These are phyloP conservation scores for Yamadazyma oceani DNA, from an alignment of 1,139 yeast species.

Conservation along the genomic window DNA sequence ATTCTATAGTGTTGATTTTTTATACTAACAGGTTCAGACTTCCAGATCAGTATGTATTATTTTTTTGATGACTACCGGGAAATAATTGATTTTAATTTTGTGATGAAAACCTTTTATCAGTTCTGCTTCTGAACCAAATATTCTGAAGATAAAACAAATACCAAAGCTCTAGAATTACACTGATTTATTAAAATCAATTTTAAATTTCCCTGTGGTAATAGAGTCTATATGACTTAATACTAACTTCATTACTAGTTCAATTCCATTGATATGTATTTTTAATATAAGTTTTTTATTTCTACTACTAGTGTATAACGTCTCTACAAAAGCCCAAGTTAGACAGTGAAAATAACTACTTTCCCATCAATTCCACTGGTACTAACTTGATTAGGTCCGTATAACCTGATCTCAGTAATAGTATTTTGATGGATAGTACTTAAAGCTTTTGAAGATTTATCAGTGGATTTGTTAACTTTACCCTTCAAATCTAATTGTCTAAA, in stretches of 20 bases:
- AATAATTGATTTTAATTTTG: conserved; percentile 23
- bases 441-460: conserved; percentile 42
- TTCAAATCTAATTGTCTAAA: conserved; percentile 94
- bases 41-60: conserved; percentile 10
- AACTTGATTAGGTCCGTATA: conserved; percentile 50
- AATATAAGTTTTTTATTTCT: neutral
- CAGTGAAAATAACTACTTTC: conserved; percentile 66
- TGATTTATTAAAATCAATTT: conserved; percentile 6
- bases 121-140: conserved; percentile 85
- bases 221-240: too few species aligned
- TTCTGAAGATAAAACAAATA: conserved; percentile 62
- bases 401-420: conserved; percentile 74
- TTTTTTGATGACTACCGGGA: too few species aligned
- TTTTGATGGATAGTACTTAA: conserved; percentile 87
- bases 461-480: conserved; percentile 62
- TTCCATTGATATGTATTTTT: neutral
- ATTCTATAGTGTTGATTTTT: too few species aligned
- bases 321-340: conserved; percentile 8
- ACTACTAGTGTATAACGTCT: too few species aligned
- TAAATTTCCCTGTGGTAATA: too few species aligned
- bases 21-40: conserved; percentile 11
- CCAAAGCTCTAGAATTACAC: conserved; percentile 34
- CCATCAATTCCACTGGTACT: conserved; percentile 76
- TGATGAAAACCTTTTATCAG: conserved; percentile 74
- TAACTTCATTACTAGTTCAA: too few species aligned